Base-by-base conservation (phyloP, 176 grass and related monocot genomes). In the Carex littledalei region DNA sequence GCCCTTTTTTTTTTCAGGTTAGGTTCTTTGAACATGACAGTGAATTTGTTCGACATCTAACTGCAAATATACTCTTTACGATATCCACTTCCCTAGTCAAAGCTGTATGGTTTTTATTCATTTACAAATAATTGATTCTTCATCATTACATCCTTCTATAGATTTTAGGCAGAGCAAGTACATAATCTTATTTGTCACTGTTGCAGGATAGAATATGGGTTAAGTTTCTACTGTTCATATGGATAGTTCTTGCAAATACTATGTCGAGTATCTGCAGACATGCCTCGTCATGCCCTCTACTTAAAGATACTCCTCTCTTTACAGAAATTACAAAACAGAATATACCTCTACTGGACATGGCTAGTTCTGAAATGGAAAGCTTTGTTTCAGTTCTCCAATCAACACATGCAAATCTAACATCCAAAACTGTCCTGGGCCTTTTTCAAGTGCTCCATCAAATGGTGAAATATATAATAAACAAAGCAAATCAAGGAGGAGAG, bases 41-140 rank as follows among this genome's bases (percentile, higher is more conserved):
- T 83, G 73, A 85, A 49, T 95, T 91, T 93, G 90, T 92, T 83
- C 92, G 84, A 56, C 95, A 98, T 63, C 54, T 94, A 79, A 78
- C 88, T 87, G 88, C 82, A 37, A 95, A 92, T 67, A 90, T 88
- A 79, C 78, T 98, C 65, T 62, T 93, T 76, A 64, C 77, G 24
- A 87, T 92, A 17, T 91, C 88, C 56, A 89, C 74, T 85, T 66
- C 63, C 58, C 89, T 94, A 56, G 82, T 87, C 79, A 81, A 88
- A 22, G 91, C 87, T 88, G 95, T 98, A 98, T 11, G 89, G 64
- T 88, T 45, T 83, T 87, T 72, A 54, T 82, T 63, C 31, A 70
- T 83, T 56, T 34, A 14, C 35, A 85, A 55, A 50, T 68, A 82
- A 50, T 65, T 64, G 35, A 69, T 67, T 58, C 31, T 81, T 41